phyloP scores from a whole-genome alignment of 2,329 filamentous ascomycete genomes.

The Fusarium floridanum region DNA sequence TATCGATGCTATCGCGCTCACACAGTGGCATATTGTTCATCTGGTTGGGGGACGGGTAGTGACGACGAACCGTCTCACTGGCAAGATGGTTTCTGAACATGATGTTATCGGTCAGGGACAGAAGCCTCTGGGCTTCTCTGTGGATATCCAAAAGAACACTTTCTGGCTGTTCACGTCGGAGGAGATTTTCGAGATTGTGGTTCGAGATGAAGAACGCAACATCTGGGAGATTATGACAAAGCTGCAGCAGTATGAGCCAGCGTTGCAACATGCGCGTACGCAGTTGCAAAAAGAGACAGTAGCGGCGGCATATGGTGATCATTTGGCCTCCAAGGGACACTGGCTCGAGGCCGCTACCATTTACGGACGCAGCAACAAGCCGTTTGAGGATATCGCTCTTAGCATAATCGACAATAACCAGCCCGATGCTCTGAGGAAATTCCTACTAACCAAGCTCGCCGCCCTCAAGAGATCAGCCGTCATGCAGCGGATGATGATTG shows the following conservation, averaged over 20 bases:
- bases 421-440: constrained; percentile 90
- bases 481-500: constrained; percentile 97
- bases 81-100: constrained; percentile 89
- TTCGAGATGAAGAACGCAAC: constrained; percentile 89
- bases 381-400: constrained; percentile 95
- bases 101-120: constrained; percentile 84
- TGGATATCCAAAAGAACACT: constrained; percentile 94
- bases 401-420: constrained; percentile 91
- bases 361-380: constrained; percentile 95
- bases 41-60: constrained; percentile 87
- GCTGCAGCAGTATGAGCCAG: constrained; percentile 88
- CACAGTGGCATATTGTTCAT: constrained; percentile 92
- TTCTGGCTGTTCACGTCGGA: constrained; percentile 95
- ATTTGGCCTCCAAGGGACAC: constrained; percentile 83
- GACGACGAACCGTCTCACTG: constrained; percentile 88
- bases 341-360: constrained; percentile 89
- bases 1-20: constrained; percentile 84
- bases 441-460: constrained; percentile 85
- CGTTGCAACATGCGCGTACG: constrained; percentile 86
- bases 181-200: constrained; percentile 94
- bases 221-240: constrained; percentile 95
- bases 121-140: constrained; percentile 83
- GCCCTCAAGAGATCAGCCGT: constrained; percentile 84
- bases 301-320: constrained; percentile 91
- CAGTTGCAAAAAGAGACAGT: constrained; percentile 88